Base-by-base conservation (phyloP, 208 protist genomes). In the Porcisia hertigi region DNA sequence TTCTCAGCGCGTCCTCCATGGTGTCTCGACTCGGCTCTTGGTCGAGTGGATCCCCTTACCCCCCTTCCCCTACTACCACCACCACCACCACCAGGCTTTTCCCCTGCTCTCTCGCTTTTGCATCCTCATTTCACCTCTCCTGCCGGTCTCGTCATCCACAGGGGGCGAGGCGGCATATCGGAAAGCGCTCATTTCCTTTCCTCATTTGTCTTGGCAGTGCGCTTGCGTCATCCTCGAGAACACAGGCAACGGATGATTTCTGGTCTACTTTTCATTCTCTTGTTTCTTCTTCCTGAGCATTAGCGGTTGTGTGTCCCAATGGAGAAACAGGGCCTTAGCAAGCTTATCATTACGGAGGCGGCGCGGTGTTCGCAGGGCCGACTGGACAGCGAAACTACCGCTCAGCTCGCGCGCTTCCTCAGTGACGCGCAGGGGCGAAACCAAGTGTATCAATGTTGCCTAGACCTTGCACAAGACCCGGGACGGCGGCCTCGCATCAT, bases 401-500 rank as follows among this genome's bases (percentile, higher is more conserved):
- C 63, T 1, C 71, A 86, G n/a, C 74, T 91, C 14, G 65, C 88
- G 25, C 69, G 69, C 53, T 82, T 78, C 43, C 72, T 96, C 53
- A 87, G 71, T 54, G 71, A 88, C 7, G 86, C 80, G 20, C 79
- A 86, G 43, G 88, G 88, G 36, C 82, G 92, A 34, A 82, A 92
- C 66, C 78, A 85, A 14, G 88, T 91, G 25, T 96, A 92, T 77
- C 71, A 86, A 47, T 92, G 87, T 64, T 94, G 89, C 60, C 80
- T 94, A 25, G 87, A 93, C 36, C 55, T 93, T 3, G 71, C 86
- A 41, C 81, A 85, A 41, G 88, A 96, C 65, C 73, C 87, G 14
- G 85, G 92, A 25, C 81, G 89, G 20, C 77, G 88, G n/a, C 75
- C 82, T 30, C 75, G 79, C 60, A 81, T 96, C 58, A 87, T 87